Base-by-base conservation (phyloP, 345 rosid genomes). In the Eucalyptus curtisii region DNA sequence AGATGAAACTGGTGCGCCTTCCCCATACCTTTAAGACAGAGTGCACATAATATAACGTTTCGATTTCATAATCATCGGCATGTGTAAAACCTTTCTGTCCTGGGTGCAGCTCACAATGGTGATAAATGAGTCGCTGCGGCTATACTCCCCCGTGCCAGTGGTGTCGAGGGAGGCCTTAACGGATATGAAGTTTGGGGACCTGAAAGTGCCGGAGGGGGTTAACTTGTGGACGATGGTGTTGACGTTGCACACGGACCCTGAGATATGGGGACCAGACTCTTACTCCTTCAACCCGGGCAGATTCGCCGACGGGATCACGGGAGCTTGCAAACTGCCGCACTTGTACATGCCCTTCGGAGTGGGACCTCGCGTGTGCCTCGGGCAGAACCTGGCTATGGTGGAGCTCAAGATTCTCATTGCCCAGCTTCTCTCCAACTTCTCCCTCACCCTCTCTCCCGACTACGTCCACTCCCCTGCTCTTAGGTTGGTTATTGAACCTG, bases 331-430 rank as follows among this genome's bases (percentile, higher is more conserved):
- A 88, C 87, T 66, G 24, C 95, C 93, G 4, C 93, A 90, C 30
- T 1, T 79, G 40, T 92, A 90, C 89, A 93, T 93, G 93, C 94
- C 95, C 22, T 94, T 93, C 50, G 95, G 93, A 31, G 90, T 91
- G 2, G 95, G 96, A 7, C 93, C 94, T 4, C 89, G 95, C 8
- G 45, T 89, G 17, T 93, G 95, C 49, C 91, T 91, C 4, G 95
- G 94, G n/a, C 94, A 95, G 89, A 93, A 92, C 88, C 91, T 93
- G 61, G 96, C 93, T 19, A 89, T 93, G 88, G 91, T 85, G 86
- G 96, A 94, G 87, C 92, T 92, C 48, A 95, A 95, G 89, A 86
- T 93, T 9, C 85, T 93, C 4, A 40, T 92, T 2, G 49, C 93
- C 86, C 86, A 90, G 45, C 27, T 92, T 22, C 40, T 91, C 16